phyloP scores from a whole-genome alignment of 2,329 filamentous ascomycete species.

The Hypoxylon sp. region DNA sequence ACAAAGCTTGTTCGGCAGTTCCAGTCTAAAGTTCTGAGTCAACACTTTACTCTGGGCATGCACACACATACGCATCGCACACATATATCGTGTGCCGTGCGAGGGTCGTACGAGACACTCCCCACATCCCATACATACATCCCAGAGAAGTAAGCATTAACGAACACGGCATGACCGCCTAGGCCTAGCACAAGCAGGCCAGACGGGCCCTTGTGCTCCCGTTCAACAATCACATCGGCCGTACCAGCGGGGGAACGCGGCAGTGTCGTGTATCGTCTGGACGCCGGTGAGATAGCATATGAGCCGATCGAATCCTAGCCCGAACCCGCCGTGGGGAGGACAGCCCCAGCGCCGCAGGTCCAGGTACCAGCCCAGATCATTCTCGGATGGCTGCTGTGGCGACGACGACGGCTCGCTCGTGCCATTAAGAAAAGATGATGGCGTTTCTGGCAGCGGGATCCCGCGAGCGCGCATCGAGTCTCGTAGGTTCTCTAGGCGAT shows the following conservation, averaged over 20 bases:
- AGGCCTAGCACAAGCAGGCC: conserved; percentile 10
- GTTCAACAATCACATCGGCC: conserved; percentile 70
- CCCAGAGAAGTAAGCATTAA: conserved; percentile 57
- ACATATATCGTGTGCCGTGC: conserved; percentile 42
- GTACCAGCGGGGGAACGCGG: conserved; percentile 84
- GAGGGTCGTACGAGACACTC: conserved; percentile 48
- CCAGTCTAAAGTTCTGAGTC: conserved; percentile 40
- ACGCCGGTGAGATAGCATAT: conserved; percentile 86
- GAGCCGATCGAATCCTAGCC: conserved; percentile 88
- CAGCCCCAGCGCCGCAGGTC: conserved; percentile 92
- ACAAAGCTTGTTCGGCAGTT: conserved; percentile 43
- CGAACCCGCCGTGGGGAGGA: conserved; percentile 91
- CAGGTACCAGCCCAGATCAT: conserved; percentile 82
- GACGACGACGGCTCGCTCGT: conserved; percentile 43
- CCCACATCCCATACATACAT: conserved; percentile 32
- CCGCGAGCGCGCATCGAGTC: conserved; percentile 78
- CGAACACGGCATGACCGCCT: conserved; percentile 50
- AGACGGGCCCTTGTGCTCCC: neutral
- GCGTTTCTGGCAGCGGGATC: conserved; percentile 58
- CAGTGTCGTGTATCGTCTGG: conserved; percentile 84
- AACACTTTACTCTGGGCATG: conserved; percentile 2
- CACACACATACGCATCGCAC: too few species aligned
- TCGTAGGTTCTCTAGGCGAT: conserved; percentile 75
- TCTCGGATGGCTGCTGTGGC: conserved; percentile 30
- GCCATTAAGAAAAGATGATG: conserved; percentile 42